phyloP scores from a whole-genome alignment of 768 basidiomycete genomes.

The Fomitopsis pulvina region DNA sequence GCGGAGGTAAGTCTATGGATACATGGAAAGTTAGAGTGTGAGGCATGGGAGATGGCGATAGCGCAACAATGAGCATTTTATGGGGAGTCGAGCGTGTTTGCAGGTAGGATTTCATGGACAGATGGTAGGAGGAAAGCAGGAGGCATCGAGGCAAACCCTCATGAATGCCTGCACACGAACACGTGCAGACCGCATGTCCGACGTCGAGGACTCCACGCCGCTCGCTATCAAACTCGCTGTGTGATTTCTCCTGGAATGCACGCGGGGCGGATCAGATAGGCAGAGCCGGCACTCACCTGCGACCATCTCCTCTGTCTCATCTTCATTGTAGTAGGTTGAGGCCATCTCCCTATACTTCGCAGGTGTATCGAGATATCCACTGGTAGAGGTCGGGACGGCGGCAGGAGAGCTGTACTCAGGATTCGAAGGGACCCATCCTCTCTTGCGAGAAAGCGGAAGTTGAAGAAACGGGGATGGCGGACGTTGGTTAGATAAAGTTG shows the following conservation, averaged over 20 bases:
- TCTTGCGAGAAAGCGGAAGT: constrained; percentile 45
- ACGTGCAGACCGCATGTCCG: constrained; percentile 5
- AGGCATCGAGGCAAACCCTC: constrained; percentile 6
- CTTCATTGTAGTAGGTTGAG: constrained; percentile 23
- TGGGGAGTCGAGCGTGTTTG: constrained; percentile 1
- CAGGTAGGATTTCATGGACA: constrained; percentile 32
- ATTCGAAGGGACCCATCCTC: constrained; percentile 68
- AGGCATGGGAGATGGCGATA: constrained; percentile 10
- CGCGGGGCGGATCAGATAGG: neutral
- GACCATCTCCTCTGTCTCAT: constrained; percentile 40
- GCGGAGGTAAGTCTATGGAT: constrained; percentile 60
- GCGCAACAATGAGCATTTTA: constrained; percentile 7
- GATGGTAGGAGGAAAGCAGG: constrained; percentile 1
- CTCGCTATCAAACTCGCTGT: neutral
- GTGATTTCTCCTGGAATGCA: neutral
- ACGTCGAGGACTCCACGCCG: neutral
- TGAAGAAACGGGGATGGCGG: constrained; percentile 31
- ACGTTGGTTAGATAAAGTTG: constrained; percentile 13
- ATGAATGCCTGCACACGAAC: constrained; percentile 1
- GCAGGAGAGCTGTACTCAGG: constrained; percentile 49
- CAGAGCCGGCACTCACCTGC: constrained; percentile 42
- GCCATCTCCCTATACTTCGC: constrained; percentile 47
- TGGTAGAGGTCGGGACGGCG: constrained; percentile 45
- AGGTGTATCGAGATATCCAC: constrained; percentile 66
- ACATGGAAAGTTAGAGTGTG: constrained; percentile 24